phyloP scores from a whole-genome alignment of 345 rosid species.

The Eutrema japonicum region DNA sequence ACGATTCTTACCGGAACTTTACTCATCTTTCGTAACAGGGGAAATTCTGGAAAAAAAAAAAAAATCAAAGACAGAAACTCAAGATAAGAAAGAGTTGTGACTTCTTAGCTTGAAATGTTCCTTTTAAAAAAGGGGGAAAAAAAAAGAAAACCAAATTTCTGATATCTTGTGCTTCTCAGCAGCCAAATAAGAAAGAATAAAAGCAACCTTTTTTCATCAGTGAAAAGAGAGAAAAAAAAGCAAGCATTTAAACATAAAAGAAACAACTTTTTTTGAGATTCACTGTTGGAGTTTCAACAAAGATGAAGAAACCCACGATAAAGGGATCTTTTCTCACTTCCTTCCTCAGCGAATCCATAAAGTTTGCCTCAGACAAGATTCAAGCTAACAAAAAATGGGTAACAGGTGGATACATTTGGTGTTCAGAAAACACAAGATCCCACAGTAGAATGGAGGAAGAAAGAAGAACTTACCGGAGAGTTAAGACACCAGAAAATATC shows the following conservation, averaged over 20 bases:
- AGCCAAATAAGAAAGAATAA: conserved; percentile 27
- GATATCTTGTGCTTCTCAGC: conserved; percentile 8
- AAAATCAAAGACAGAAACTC: conserved; percentile 7
- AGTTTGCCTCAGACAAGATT: neutral
- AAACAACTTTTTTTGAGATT: conserved; percentile 25
- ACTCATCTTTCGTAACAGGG: conserved; percentile 40
- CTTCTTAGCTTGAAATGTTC: conserved; percentile 16
- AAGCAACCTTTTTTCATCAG: conserved; percentile 25
- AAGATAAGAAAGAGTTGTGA: conserved; percentile 28
- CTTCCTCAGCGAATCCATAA: neutral
- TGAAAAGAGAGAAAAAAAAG: conserved; percentile 6
- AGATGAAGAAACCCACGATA: conserved; percentile 20
- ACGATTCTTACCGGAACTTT: conserved; percentile 32
- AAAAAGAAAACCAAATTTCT: neutral
- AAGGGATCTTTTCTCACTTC: neutral
- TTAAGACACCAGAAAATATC: conserved; percentile 17
- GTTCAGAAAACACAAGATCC: conserved; percentile 20
- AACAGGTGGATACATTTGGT: neutral
- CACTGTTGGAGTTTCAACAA: neutral
- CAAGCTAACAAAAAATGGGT: conserved; percentile 18
- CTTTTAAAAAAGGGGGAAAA: neutral
- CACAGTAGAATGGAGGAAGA: conserved; percentile 14
- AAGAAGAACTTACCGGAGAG: conserved; percentile 31
- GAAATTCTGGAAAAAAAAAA: conserved; percentile 22
- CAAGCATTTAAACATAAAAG: conserved; percentile 18